Evolutionary conservation across 75 land plant species (phyloP).

Genomic region (Cupressus sempervirens): DNA sequence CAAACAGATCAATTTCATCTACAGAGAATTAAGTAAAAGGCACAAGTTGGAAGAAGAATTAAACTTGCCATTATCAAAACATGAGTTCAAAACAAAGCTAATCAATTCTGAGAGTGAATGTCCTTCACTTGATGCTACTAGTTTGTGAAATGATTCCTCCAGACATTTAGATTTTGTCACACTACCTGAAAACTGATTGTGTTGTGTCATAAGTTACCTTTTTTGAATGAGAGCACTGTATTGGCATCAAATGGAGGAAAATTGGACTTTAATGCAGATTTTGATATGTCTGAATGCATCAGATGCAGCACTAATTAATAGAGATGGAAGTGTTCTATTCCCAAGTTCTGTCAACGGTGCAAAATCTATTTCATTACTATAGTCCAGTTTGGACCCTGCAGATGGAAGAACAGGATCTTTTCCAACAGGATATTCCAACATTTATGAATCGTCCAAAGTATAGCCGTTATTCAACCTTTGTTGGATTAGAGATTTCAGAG

Average conservation of each 20-base stretch:
- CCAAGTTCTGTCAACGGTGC: background rate
- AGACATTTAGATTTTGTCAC: background rate
- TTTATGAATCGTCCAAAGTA: conserved; percentile 1
- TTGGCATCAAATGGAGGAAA: background rate
- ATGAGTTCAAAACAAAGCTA: background rate
- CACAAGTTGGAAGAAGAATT: conserved; percentile 4
- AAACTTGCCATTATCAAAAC: conserved; percentile 3
- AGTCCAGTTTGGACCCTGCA: background rate
- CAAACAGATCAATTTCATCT: background rate
- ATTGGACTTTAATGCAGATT: background rate
- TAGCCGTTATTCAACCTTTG: background rate
- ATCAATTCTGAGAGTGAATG: background rate
- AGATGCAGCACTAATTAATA: background rate
- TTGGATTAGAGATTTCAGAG: too few relatives aligned
- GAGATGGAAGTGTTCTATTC: background rate
- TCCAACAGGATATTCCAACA: background rate
- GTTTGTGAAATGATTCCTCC: background rate
- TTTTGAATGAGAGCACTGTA: background rate
- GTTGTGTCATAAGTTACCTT: background rate
- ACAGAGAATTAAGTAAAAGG: background rate
- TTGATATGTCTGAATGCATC: background rate
- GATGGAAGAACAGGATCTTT: background rate
- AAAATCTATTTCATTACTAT: background rate
- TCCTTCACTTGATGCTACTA: background rate
- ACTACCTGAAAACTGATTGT: background rate